Evolutionary conservation across 1,284 basidiomycete genomes (phyloP), one percentile per base, ranked within the genome.

Genomic region (Porodaedalea pini): DNA sequence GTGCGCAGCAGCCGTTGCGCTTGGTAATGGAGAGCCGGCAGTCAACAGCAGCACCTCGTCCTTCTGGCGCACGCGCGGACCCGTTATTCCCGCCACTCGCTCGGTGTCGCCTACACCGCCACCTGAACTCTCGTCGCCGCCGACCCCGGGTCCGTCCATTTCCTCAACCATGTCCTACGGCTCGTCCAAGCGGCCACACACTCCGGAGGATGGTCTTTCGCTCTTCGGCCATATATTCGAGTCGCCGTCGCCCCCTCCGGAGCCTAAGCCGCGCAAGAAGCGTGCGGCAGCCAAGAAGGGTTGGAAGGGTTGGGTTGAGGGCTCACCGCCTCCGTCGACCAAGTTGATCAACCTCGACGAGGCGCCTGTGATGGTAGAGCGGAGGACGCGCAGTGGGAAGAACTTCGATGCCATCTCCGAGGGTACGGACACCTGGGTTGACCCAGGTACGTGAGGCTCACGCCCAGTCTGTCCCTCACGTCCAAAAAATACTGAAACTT

Each of bases 251-350:
- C 64, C 67, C 8, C 61, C 71, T 6, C 61, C 61, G 40, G 69
- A 67, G 41, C 62, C 59, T 32, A 59, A 39, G 27, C 64, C 68
- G 19, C 81, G 83, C 59, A 90, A 77, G 75, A 88, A 85, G 75
- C 81, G 89, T 25, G 74, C 80, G 19, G 85, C 83, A 0, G 85
- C 82, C 34, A 83, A 78, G 68, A 88, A 88, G 67, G 90, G 88
- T 39, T 94, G 91, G 83, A 92, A 89, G 72, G 88, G 88, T 51
- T 91, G 88, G 88, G 85, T 90, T 17, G 88, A 89, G 73, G 86
- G 86, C 61, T 88, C 86, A 10, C 86, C 88, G 6, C 85, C 81
- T 48, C 88, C 90, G 6, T 89, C 85, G 21, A 83, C 84, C 65
- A 91, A 86, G 68, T 72, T 89, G 57, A 92, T 89, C 71, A 91